phyloP scores from a whole-genome alignment of 768 basidiomycete genomes.

The Artomyces pyxidatus region DNA sequence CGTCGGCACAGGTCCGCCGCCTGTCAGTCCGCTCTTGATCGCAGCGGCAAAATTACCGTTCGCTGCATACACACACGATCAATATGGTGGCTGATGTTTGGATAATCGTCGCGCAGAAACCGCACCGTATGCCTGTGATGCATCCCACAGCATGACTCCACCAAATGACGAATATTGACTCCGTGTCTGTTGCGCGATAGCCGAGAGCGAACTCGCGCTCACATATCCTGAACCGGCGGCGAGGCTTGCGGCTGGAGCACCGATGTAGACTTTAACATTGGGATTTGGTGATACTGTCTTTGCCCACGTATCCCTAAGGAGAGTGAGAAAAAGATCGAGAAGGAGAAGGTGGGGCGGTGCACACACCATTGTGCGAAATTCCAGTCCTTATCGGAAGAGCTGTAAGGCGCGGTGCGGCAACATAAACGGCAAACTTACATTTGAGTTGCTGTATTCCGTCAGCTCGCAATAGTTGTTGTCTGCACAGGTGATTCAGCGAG shows the following conservation, averaged over 20 bases:
- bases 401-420: background rate
- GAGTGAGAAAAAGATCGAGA: background rate
- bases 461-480: conserved; percentile 57
- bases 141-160: conserved; percentile 44
- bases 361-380: conserved; percentile 47
- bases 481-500: conserved; percentile 4
- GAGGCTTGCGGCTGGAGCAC: conserved; percentile 48
- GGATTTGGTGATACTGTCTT: conserved; percentile 47
- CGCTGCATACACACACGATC: conserved; percentile 19
- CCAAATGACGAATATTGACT: conserved; percentile 56
- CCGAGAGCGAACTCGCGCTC: conserved; percentile 35
- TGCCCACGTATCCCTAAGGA: conserved; percentile 58
- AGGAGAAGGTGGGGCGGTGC: background rate
- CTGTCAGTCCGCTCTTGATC: conserved; percentile 32
- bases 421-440: conserved; percentile 22
- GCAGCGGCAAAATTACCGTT: conserved; percentile 35
- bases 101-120: too few relatives aligned
- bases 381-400: conserved; percentile 30
- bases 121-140: conserved; percentile 23
- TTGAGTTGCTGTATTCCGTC: conserved; percentile 35
- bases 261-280: conserved; percentile 59
- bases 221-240: conserved; percentile 59
- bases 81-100: background rate
- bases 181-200: conserved; percentile 41
- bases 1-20: conserved; percentile 11